Evolutionary conservation across 805 yeast genomes (phyloP).

Genomic region (Candida ficus): DNA sequence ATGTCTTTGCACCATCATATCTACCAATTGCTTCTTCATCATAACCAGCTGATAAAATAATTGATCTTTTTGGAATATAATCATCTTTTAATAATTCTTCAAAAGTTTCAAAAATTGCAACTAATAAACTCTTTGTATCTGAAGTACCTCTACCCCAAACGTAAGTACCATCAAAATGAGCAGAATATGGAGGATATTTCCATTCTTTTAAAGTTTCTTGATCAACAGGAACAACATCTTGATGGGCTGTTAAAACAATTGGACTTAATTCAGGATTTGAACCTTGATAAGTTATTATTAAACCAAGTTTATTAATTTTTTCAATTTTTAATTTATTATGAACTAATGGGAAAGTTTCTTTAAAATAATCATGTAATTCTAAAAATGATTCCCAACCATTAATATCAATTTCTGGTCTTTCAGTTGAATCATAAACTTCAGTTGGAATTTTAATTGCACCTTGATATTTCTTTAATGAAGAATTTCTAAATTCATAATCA

Average conservation of each 20-base stretch:
- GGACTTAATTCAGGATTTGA: slow-evolving; percentile 49
- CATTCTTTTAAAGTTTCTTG: slow-evolving; percentile 50
- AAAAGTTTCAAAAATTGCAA: slow-evolving; percentile 58
- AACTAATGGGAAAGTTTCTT: slow-evolving; percentile 48
- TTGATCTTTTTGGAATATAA: slow-evolving; percentile 52
- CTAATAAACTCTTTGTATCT: slow-evolving; percentile 67
- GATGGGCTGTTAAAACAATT: slow-evolving; percentile 66
- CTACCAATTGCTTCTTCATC: slow-evolving; percentile 73
- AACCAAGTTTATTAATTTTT: slow-evolving; percentile 55
- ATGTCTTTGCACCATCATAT: no score
- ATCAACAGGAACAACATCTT: slow-evolving; percentile 78
- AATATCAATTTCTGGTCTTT: slow-evolving; percentile 32
- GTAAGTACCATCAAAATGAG: slow-evolving; percentile 55
- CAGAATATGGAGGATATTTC: slow-evolving; percentile 62
- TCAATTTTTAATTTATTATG: slow-evolving; percentile 43
- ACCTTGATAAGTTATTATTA: slow-evolving; percentile 63
- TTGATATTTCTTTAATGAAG: no score
- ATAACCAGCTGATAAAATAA: slow-evolving; percentile 64
- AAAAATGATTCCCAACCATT: slow-evolving; percentile 20
- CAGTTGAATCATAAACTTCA: slow-evolving; percentile 39
- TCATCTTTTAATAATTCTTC: slow-evolving; percentile 45
- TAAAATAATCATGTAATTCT: slow-evolving; percentile 48
- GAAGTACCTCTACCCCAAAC: slow-evolving; percentile 71
- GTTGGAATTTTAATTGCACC: slow-evolving; percentile 52
- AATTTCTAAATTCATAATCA: no score